Evolutionary conservation across 306 rosid species (phyloP).

Genomic region (Citrullus colocynthis): DNA sequence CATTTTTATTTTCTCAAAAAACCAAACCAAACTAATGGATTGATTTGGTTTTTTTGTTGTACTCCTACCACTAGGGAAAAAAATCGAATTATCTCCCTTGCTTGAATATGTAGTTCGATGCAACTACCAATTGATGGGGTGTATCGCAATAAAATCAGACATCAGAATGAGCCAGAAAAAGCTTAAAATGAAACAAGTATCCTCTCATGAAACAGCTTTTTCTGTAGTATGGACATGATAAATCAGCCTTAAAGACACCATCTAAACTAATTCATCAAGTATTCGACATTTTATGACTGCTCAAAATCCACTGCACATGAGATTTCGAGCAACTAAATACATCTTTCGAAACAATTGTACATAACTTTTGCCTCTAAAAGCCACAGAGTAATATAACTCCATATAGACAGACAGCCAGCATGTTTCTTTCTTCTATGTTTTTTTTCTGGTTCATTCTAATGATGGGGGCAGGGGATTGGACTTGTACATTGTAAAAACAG

Average conservation of each 20-base stretch:
- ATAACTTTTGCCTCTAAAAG: neutral
- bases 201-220: too few relatives aligned
- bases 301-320: neutral
- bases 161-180: too few relatives aligned
- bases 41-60: too few relatives aligned
- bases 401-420: neutral
- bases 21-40: too few relatives aligned
- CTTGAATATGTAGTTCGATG: too few relatives aligned
- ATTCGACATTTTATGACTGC: neutral
- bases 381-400: neutral
- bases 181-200: too few relatives aligned
- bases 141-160: too few relatives aligned
- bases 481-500: too few relatives aligned
- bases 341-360: neutral
- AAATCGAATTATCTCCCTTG: too few relatives aligned
- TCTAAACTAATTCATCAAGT: neutral
- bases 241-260: neutral
- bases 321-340: neutral
- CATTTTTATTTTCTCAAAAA: too few relatives aligned
- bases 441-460: neutral
- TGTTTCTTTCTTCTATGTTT: neutral
- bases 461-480: neutral
- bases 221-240: neutral
- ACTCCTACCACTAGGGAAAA: too few relatives aligned
- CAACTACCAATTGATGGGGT: too few relatives aligned